phyloP scores from a whole-genome alignment of 495 filamentous ascomycete genomes.

The Penicillium mononematosum region DNA sequence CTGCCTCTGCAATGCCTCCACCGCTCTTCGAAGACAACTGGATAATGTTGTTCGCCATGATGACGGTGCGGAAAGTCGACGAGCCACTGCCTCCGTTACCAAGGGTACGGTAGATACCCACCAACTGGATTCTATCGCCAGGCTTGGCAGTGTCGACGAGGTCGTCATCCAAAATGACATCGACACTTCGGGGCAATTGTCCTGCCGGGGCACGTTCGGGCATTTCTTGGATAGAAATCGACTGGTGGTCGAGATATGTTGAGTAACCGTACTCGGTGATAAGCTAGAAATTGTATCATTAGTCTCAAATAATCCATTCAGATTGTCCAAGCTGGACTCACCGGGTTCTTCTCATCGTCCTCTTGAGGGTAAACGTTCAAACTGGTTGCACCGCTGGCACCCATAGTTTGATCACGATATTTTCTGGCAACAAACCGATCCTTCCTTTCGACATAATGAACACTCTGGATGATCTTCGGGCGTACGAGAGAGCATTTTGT shows the following conservation, averaged over 20 bases:
- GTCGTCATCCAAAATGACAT: slow-evolving; percentile 96
- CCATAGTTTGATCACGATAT: slow-evolving; percentile 96
- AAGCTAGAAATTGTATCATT: slow-evolving; percentile 44
- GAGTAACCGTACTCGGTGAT: slow-evolving; percentile 95
- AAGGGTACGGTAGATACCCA: slow-evolving; percentile 88
- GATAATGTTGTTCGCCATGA: slow-evolving; percentile 94
- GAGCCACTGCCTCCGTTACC: slow-evolving; percentile 86
- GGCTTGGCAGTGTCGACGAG: slow-evolving; percentile 94
- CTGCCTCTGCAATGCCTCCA: slow-evolving; percentile 86
- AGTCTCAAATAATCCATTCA: not conserved
- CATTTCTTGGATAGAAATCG: slow-evolving; percentile 99
- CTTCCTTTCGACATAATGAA: slow-evolving; percentile 88
- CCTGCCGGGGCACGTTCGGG: slow-evolving; percentile 94
- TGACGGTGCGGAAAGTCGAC: slow-evolving; percentile 86
- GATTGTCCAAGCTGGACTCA: slow-evolving; percentile 26
- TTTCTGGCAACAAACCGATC: slow-evolving; percentile 78
- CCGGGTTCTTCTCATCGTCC: slow-evolving; percentile 77
- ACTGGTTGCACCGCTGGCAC: slow-evolving; percentile 77
- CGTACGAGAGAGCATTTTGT: slow-evolving; percentile 93
- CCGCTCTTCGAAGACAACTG: slow-evolving; percentile 94
- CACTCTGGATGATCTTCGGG: slow-evolving; percentile 95
- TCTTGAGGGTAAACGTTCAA: slow-evolving; percentile 92
- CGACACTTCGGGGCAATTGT: slow-evolving; percentile 93
- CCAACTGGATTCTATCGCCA: slow-evolving; percentile 92
- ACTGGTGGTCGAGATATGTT: slow-evolving; percentile 95